These are phyloP conservation scores for Plasmodium blacklocki DNA, from an alignment of 169 alveolate genomes.

Conservation along the genomic window DNA sequence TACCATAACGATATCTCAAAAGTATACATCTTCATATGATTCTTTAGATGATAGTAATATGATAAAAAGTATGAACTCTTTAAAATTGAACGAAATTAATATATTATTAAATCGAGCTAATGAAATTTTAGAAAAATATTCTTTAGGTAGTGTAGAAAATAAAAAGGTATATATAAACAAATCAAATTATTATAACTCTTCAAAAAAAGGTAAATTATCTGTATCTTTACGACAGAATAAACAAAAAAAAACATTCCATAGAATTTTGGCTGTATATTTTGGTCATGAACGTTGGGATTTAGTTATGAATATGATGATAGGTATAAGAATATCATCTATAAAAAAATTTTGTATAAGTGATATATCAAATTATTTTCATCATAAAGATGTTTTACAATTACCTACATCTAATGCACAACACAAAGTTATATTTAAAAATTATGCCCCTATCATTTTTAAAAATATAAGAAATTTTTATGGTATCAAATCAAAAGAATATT, in stretches of 20 bases:
- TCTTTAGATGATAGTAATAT: slow-evolving; percentile 19
- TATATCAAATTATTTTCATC: slow-evolving; percentile 15
- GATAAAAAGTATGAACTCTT: neutral
- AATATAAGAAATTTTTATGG: slow-evolving; percentile 92
- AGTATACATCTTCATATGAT: slow-evolving; percentile 36
- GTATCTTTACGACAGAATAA: slow-evolving; percentile 49
- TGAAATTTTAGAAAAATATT: slow-evolving; percentile 25
- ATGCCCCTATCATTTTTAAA: slow-evolving; percentile 96
- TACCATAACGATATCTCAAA: slow-evolving; percentile 36
- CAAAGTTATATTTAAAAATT: slow-evolving; percentile 92
- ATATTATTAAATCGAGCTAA: slow-evolving; percentile 21
- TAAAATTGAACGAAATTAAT: slow-evolving; percentile 9
- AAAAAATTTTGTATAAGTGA: slow-evolving; percentile 29
- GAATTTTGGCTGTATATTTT: slow-evolving; percentile 85
- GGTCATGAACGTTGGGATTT: slow-evolving; percentile 94
- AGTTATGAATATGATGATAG: slow-evolving; percentile 93
- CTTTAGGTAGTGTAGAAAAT: slow-evolving; percentile 18
- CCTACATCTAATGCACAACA: slow-evolving; percentile 37
- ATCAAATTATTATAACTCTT: slow-evolving; percentile 22
- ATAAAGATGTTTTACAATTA: slow-evolving; percentile 33
- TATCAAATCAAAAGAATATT: slow-evolving; percentile 92
- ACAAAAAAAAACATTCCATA: slow-evolving; percentile 24
- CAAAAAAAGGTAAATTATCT: slow-evolving; percentile 49
- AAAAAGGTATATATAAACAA: slow-evolving; percentile 44
- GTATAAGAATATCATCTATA: slow-evolving; percentile 88